Evolutionary conservation across 2,329 filamentous ascomycete species (phyloP), one percentile per base, ranked within the genome.

Genomic region (Fragosphaeria purpurea): DNA sequence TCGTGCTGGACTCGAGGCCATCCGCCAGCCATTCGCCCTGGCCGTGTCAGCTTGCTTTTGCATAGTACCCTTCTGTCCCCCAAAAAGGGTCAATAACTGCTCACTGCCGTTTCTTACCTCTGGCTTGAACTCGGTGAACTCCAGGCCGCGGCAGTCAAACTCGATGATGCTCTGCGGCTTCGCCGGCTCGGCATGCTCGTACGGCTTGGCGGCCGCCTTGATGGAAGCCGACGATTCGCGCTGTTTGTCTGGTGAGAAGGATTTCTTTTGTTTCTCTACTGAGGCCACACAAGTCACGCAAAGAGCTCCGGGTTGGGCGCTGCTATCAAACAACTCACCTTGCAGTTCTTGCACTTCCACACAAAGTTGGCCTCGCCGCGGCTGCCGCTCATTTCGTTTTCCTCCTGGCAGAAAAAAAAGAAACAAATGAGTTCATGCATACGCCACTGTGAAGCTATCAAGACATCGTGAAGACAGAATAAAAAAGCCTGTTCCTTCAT

Each of bases 341-440:
- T 94, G 82, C 93, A 98, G 65, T 93, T 91, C 70, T 94, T 95
- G 77, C 93, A 98, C 67, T 83, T 90, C 91, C 93, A 98, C n/a
- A 98, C 93, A 68, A 98, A 98, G 68, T 97, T 97, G 54, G 93
- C 93, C 68, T 97, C 90, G 57, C 93, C 93, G 62, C 88, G 80
- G 66, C 90, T 96, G 38, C 90, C 90, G 56, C 88, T 93, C 66
- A 96, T 82, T 57, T 96, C 89, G 63, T 94, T 90, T 62, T 75
- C 77, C 64, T 97, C 91, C 88, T 95, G 22, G 3, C 12, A 37
- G 22, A 22, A 22, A 22, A 22, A 22, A 22, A 22, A 22, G 3
- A 22, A 22, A 22, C 22, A 22, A 3, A 22, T 22, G 22, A 22
- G 22, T 2, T 22, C 22, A 22, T 22, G 22, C 22, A 22, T 22